Percentiles rank a stretch among this genome's conserved stretches.
Conservation (phyloP, 441 rosid species). For the Sinapis alba region DNA sequence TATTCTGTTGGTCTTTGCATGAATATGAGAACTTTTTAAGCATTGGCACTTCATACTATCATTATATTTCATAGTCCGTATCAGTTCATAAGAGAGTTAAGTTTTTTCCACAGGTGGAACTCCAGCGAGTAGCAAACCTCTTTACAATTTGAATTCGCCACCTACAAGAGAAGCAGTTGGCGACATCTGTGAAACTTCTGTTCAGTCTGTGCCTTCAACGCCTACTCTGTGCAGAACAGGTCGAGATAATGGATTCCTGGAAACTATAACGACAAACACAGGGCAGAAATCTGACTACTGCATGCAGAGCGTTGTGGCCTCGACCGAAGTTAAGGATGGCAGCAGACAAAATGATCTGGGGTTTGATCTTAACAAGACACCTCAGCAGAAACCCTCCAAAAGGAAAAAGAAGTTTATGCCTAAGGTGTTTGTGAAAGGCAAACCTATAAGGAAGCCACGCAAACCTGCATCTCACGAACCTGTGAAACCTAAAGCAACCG, state of each 20-base stretch:
- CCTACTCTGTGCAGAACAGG: conserved; percentile 40
- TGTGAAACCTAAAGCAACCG: conserved; percentile 38
- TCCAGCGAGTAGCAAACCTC: conserved; percentile 43
- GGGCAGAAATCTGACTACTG: conserved; percentile 24
- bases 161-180: conserved; percentile 50
- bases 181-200: conserved; percentile 39
- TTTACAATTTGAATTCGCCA: conserved; percentile 52
- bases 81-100: conserved; percentile 11
- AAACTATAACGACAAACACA: conserved; percentile 16
- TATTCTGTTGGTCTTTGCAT: neutral
- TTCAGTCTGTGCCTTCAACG: conserved; percentile 45
- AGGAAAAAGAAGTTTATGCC: conserved; percentile 87
- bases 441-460: conserved; percentile 56
- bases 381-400: conserved; percentile 67
- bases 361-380: conserved; percentile 80
- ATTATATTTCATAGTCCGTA: conserved; percentile 7
- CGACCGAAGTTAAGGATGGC: conserved; percentile 39
- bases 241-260: conserved; percentile 43
- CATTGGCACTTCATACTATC: conserved; percentile 3
- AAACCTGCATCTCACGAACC: conserved; percentile 46
- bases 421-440: conserved; percentile 73
- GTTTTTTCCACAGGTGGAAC: conserved; percentile 54
- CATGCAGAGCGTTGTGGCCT: conserved; percentile 48
- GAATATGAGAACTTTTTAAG: neutral
- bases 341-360: conserved; percentile 40